Conservation (phyloP, 306 rosid genomes). For the Comarum palustre region DNA sequence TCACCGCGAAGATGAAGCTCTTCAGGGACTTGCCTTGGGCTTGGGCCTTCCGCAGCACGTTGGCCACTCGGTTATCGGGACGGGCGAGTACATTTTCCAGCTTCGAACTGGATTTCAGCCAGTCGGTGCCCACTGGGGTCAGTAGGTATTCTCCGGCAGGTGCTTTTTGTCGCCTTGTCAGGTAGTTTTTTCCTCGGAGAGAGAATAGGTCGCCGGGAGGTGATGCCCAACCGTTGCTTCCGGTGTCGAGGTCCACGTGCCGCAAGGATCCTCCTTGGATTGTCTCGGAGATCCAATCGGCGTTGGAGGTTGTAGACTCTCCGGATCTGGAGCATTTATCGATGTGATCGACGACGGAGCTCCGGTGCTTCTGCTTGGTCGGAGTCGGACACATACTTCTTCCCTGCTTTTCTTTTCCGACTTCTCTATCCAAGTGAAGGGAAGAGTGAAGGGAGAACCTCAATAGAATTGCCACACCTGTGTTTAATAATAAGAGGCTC, state of each 20-base stretch:
- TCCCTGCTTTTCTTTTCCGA: neutral
- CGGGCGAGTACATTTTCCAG: slow-evolving; percentile 83
- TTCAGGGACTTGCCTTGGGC: slow-evolving; percentile 50
- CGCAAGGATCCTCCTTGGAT: slow-evolving; percentile 67
- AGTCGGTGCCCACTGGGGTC: slow-evolving; percentile 72
- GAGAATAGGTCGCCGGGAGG: slow-evolving; percentile 80
- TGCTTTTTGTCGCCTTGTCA: slow-evolving; percentile 47
- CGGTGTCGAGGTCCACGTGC: slow-evolving; percentile 60
- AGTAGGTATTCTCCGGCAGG: slow-evolving; percentile 77
- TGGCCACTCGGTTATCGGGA: slow-evolving; percentile 60
- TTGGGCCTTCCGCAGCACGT: slow-evolving; percentile 55
- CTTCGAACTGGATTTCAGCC: slow-evolving; percentile 69
- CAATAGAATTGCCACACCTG: neutral
- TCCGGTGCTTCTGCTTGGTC: slow-evolving; percentile 36
- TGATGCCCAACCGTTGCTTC: slow-evolving; percentile 89
- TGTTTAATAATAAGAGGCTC: neutral
- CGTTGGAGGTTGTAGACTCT: slow-evolving; percentile 26
- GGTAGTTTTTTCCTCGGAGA: slow-evolving; percentile 59
- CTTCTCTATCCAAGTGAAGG: neutral
- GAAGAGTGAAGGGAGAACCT: neutral
- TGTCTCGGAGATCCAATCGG: slow-evolving; percentile 56
- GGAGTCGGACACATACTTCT: slow-evolving; percentile 49
- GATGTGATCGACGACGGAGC: slow-evolving; percentile 32
- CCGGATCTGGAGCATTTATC: slow-evolving; percentile 26
- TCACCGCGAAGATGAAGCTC: slow-evolving; percentile 77